Conservation (phyloP, 2,329 filamentous ascomycete species). For the Fusarium heterosporum region DNA sequence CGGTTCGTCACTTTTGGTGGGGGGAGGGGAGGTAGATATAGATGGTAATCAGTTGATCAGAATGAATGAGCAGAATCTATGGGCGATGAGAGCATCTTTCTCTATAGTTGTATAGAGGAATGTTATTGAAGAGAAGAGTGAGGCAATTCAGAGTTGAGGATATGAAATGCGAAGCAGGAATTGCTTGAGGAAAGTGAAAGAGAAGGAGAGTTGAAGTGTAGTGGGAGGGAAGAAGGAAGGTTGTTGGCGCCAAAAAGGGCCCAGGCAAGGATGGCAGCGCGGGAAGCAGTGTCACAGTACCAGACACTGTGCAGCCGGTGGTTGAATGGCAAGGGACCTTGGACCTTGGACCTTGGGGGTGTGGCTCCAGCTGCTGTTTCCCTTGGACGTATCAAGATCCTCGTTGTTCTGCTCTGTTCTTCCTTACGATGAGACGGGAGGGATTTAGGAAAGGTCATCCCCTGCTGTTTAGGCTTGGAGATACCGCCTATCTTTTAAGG, state of each 20-base stretch:
- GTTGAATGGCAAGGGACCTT: slow-evolving; percentile 24
- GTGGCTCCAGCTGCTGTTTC: slow-evolving; percentile 41
- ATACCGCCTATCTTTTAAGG: neutral
- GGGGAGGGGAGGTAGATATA: slow-evolving; percentile 31
- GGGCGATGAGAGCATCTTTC: slow-evolving; percentile 48
- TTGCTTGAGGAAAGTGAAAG: slow-evolving; percentile 43
- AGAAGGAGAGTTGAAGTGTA: slow-evolving; percentile 43
- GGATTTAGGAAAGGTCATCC: neutral
- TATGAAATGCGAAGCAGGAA: slow-evolving; percentile 45
- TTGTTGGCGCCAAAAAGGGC: slow-evolving; percentile 38
- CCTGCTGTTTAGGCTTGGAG: slow-evolving; percentile 7
- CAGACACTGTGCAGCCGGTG: slow-evolving; percentile 16
- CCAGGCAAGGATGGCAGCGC: slow-evolving; percentile 34
- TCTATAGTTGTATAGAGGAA: slow-evolving; percentile 24
- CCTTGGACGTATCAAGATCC: slow-evolving; percentile 34
- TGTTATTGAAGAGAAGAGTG: slow-evolving; percentile 40
- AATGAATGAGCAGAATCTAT: slow-evolving; percentile 44
- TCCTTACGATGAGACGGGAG: neutral
- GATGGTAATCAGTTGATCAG: slow-evolving; percentile 29
- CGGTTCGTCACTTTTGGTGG: slow-evolving; percentile 44
- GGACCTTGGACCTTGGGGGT: slow-evolving; percentile 22
- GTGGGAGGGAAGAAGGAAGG: slow-evolving; percentile 38
- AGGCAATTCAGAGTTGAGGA: slow-evolving; percentile 49
- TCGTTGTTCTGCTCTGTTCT: slow-evolving; percentile 10
- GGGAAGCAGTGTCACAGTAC: slow-evolving; percentile 19